Percentiles rank a stretch among this genome's conserved stretches.
Evolutionary conservation across 2,329 filamentous ascomycete species (phyloP).

Genomic region (Fusarium fujikuroi): DNA sequence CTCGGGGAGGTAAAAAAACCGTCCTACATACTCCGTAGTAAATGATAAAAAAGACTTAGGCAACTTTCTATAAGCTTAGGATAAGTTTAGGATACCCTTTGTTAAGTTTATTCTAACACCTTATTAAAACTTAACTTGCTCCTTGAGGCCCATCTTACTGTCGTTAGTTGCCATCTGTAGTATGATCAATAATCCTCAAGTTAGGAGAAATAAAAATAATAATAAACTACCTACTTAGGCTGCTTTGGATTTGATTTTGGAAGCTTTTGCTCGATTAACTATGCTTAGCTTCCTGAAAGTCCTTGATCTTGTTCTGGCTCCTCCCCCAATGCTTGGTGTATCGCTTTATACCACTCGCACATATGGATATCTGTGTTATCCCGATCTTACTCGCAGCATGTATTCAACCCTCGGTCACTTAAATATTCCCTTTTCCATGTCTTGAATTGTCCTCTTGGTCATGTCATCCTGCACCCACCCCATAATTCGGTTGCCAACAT

Average conservation of each 20-base stretch:
- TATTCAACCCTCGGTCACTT: not conserved
- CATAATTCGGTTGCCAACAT: slow-evolving; percentile 74
- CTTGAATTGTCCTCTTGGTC: slow-evolving; percentile 53
- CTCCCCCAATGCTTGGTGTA: not conserved
- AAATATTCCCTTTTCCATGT: slow-evolving; percentile 32
- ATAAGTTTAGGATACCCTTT: not conserved
- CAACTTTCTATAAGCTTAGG: not conserved
- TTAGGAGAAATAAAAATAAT: not conserved
- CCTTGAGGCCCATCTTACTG: not conserved
- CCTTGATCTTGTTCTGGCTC: not conserved
- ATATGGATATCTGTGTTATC: slow-evolving; percentile 8
- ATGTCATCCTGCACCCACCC: slow-evolving; percentile 75
- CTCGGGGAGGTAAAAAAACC: not conserved
- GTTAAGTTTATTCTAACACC: not conserved
- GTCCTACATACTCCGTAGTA: not conserved
- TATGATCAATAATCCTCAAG: not conserved
- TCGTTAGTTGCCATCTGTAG: not conserved
- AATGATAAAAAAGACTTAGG: not conserved
- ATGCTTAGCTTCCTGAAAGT: not conserved
- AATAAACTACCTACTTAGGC: not conserved
- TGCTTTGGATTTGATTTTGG: not conserved
- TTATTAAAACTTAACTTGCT: not conserved
- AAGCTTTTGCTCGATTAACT: not conserved
- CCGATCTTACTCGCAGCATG: not conserved
- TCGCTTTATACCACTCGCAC: not conserved